Base-by-base conservation (phyloP, 331 rosid species). In the Pyracantha coccinea region DNA sequence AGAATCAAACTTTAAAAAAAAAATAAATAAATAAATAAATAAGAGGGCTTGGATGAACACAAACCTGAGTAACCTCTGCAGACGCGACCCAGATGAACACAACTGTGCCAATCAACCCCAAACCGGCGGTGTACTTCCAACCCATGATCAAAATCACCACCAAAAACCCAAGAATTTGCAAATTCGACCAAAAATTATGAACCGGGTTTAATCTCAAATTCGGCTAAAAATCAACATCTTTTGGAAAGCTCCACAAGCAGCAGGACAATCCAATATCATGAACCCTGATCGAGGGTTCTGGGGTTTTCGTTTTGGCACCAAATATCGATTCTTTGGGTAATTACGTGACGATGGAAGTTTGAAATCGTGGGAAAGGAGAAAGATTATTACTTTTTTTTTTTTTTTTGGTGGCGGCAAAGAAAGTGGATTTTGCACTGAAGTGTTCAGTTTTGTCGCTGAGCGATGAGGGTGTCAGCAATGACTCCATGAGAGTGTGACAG, bases 11-110 rank as follows among this genome's bases (percentile, higher is more conserved):
- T 60, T 25, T 0, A 2, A 71, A 16, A 54, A 19, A 7, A 6
- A 8, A 24, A 68, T 0, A 28, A 41, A 29, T 61, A 16, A 19
- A 24, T 33, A 24, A 14, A 25, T 66, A 2, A n/a, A n/a, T n/a
- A n/a, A 3, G 41, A 25, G 7, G 10, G 17, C 11, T 13, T 21
- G 38, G 21, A 53, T 20, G 38, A 60, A 60, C n/a, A 32, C 74
- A 33, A 72, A 91, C 93, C 96, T 91, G 96, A 73, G 96, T 87
- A 38, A 91, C 81, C 74, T 88, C 93, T 29, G 96, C 96, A 47
- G 87, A 88, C 57, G 90, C 69, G 38, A 91, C 93, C 93, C 89
- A 88, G 44, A 88, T 84, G 58, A 88, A 28, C 70, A 91, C 90
- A 77, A 80, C 83, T 17, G 82, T 76, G 65, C 84, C 85, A 59